Base-by-base conservation (phyloP, 2,329 filamentous ascomycete species). In the Diaporthe australafricana region DNA sequence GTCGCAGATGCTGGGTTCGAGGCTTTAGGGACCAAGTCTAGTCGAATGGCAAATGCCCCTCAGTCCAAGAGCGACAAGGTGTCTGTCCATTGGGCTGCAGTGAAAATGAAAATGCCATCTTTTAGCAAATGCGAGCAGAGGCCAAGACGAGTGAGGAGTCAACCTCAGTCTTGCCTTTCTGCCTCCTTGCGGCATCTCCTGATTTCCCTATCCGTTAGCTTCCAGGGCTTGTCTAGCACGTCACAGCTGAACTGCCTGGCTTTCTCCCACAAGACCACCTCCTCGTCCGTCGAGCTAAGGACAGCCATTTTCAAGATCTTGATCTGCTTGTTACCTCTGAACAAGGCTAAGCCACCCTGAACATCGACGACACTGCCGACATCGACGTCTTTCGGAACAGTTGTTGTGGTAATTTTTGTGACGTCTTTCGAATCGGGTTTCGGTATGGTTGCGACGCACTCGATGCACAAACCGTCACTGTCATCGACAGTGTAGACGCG, bases 401-500 rank as follows among this genome's bases (percentile, higher is more conserved):
- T 30, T 42, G 47, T 27, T 17, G 25, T 45, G 27, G 70, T 17
- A 42, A 30, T 12, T 14, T 14, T 65, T n/a, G 72, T 9, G 68
- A 63, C 30, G 38, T 52, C 38, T 42, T 50, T 32, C 11, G 74
- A 20, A 14, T 70, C 70, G 27, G 75, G 63, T 42, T 76, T 78
- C 16, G 79, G 73, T 7, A 78, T 66, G 7, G 75, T 70, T 30
- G 81, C 71, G 22, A 79, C 74, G 66, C 85, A 87, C 72, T 91
- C 87, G 27, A 92, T 87, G 71, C 87, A 90, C 30, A 80, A 80
- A 17, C 90, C 90, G 74, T 88, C 91, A 78, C 90, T 89, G 79
- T 93, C 91, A 75, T 93, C 91, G n/a, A 93, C 79, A 2, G 87
- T 90, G 76, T 87, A 90, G 50, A 88, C 81, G 55, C 83, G 84